Evolutionary conservation across 768 basidiomycete genomes (phyloP).

Genomic region (Podaxis sp.): DNA sequence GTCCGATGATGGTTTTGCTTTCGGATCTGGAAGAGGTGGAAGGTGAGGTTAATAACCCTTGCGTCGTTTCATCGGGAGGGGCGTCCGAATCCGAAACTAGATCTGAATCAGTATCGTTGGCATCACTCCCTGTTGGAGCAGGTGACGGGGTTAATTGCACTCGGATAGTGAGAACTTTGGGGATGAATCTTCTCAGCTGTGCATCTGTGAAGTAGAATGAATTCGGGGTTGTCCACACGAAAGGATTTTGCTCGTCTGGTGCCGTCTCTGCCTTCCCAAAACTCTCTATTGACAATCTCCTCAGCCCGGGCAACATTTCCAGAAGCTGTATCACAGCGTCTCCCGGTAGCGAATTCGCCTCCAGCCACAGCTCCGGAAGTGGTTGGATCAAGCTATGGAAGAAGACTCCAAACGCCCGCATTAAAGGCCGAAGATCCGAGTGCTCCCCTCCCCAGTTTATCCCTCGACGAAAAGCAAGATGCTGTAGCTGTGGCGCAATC

Average conservation of each 20-base stretch:
- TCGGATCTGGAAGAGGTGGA: not conserved
- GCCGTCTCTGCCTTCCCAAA: not conserved
- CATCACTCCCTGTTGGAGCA: not conserved
- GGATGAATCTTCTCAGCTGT: not conserved
- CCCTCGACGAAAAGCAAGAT: not conserved
- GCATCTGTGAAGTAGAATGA: not conserved
- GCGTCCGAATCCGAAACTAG: not conserved
- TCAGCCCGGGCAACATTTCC: slow-evolving; percentile 6
- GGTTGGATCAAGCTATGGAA: not conserved
- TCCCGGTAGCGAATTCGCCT: not conserved
- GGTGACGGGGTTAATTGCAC: not conserved
- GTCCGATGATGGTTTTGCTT: not conserved
- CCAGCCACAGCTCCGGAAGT: not conserved
- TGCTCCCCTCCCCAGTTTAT: not conserved
- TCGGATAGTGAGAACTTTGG: not conserved
- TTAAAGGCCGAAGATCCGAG: not conserved
- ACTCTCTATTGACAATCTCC: slow-evolving; percentile 1
- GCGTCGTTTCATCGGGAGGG: not conserved
- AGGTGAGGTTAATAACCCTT: not conserved
- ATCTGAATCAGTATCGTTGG: not conserved
- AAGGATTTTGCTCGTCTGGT: not conserved
- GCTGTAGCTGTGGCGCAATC: not conserved
- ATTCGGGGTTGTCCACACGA: not conserved
- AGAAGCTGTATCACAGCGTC: not conserved
- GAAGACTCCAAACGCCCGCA: not conserved